These are phyloP conservation scores for Lachnellula occidentalis DNA, from an alignment of 2,329 filamentous ascomycete genomes.

Conservation along the genomic window DNA sequence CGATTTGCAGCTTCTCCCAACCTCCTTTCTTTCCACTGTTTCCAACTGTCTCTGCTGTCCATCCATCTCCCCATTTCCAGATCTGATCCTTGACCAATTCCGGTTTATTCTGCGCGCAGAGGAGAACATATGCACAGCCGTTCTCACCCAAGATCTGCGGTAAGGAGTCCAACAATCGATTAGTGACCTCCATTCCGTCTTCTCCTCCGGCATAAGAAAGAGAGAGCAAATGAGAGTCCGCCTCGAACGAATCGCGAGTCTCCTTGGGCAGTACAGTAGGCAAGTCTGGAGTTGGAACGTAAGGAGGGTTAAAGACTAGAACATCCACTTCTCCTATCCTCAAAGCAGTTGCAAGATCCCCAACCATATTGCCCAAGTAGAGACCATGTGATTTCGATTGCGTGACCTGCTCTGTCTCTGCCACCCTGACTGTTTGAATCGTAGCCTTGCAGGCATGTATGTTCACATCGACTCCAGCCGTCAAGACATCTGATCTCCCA, in stretches of 20 bases:
- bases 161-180: constrained; percentile 67
- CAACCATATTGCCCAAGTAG: constrained; percentile 63
- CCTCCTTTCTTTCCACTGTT: constrained; percentile 82
- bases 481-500: constrained; percentile 62
- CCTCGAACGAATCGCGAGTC: constrained; percentile 52
- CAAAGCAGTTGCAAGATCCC: constrained; percentile 63
- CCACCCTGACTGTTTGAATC: constrained; percentile 55
- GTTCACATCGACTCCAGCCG: constrained; percentile 80
- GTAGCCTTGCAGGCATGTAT: constrained; percentile 76
- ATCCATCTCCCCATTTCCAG: constrained; percentile 49
- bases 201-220: constrained; percentile 83
- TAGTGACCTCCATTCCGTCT: constrained; percentile 92
- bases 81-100: constrained; percentile 64
- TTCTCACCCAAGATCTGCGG: constrained; percentile 54
- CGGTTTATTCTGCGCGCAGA: constrained; percentile 88
- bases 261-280: constrained; percentile 45
- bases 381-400: constrained; percentile 35
- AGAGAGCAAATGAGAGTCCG: constrained; percentile 76
- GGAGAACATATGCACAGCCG: constrained; percentile 82
- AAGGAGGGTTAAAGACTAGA: constrained; percentile 93
- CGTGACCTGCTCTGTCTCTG: constrained; percentile 35
- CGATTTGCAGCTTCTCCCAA: constrained; percentile 88
- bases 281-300: constrained; percentile 78
- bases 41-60: constrained; percentile 74
- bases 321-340: constrained; percentile 63